Evolutionary conservation across 1,284 basidiomycete genomes (phyloP), one percentile per base, ranked within the genome.

Genomic region (Moniliella sp.): DNA sequence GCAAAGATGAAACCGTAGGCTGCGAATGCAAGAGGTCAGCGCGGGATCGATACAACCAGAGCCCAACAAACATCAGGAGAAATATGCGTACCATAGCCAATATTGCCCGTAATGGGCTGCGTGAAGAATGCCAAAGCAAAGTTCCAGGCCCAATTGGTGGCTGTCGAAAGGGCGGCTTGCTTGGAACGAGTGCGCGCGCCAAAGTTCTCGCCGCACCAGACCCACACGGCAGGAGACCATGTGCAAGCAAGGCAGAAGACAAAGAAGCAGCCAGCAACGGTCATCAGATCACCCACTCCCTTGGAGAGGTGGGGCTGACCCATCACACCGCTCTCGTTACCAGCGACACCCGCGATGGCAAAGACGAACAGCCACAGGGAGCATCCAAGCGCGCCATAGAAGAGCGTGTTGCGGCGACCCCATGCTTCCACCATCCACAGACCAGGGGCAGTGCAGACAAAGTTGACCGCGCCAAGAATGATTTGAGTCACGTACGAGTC

Each of bases 231-330:
- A 1, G 56, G 56, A 1, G 52, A 54, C 75, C 75, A 79, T 13
- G 76, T 78, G 60, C 67, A 72, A 2, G 77, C 76, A 50, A 74
- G 79, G 10, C 75, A 75, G 18, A 75, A 58, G 50, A 80, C 79
- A 63, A 79, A 80, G 50, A 81, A 49, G 50, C 75, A 78, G 0
- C 76, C 73, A n/a, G 70, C 67, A 41, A 76, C 69, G 44, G 79
- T 78, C 70, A 79, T 74, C n/a, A n/a, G n/a, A n/a, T n/a, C n/a
- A 18, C 73, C 75, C 28, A 73, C 70, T 9, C 46, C 50, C 21
- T 64, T 36, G n/a, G n/a, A n/a, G n/a, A n/a, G n/a, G n/a, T n/a
- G n/a, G n/a, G n/a, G n/a, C 46, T 43, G 52, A n/a, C n/a, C n/a
- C n/a, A n/a, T n/a, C n/a, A n/a, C n/a, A n/a, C n/a, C n/a, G n/a